These are phyloP conservation scores for Penicillium robsamsonii DNA, from an alignment of 495 filamentous ascomycete species.

Conservation along the genomic window DNA sequence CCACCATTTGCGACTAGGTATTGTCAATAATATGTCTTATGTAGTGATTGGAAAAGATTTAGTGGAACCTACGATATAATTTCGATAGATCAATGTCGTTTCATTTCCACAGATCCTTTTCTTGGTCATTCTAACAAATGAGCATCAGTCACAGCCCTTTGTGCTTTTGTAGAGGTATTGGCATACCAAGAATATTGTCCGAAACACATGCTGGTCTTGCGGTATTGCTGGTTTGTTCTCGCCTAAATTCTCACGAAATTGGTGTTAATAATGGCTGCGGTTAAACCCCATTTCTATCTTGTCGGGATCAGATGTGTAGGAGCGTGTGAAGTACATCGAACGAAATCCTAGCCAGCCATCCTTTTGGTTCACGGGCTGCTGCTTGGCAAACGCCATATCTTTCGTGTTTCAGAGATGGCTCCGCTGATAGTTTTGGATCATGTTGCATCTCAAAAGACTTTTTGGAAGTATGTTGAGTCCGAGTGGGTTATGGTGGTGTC, in stretches of 20 bases:
- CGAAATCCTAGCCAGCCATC: constrained; percentile 54
- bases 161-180: not conserved
- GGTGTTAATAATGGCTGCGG: constrained; percentile 80
- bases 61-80: constrained; percentile 47
- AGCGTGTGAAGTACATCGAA: constrained; percentile 82
- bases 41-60: too few relatives aligned
- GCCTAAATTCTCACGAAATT: constrained; percentile 59
- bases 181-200: constrained; percentile 69
- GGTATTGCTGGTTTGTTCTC: constrained; percentile 39
- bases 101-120: constrained; percentile 66
- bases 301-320: constrained; percentile 57
- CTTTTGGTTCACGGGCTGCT: constrained; percentile 30
- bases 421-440: constrained; percentile 49
- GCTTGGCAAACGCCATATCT: constrained; percentile 52
- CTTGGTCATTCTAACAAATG: constrained; percentile 52
- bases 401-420: constrained; percentile 45
- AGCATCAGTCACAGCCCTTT: not conserved
- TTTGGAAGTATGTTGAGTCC: constrained; percentile 71
- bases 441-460: constrained; percentile 75
- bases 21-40: too few relatives aligned
- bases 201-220: constrained; percentile 68
- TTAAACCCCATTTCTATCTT: constrained; percentile 89
- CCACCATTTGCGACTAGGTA: constrained; percentile 64
- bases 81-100: constrained; percentile 63
- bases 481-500: constrained; percentile 83